Base-by-base conservation (phyloP, 768 basidiomycete genomes). In the Amanita jacksonii region DNA sequence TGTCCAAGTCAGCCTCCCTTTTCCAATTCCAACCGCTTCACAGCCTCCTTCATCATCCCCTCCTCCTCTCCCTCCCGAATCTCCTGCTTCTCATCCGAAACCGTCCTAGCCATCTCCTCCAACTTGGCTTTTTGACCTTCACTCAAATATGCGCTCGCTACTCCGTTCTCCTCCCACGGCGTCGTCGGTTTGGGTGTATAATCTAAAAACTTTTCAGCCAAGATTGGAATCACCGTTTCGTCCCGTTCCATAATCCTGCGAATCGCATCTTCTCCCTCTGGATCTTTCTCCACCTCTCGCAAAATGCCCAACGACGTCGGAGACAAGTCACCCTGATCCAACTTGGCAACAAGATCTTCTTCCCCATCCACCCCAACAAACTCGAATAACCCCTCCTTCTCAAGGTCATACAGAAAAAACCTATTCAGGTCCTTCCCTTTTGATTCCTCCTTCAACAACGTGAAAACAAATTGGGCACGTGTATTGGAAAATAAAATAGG, bases 401-500 rank as follows among this genome's bases (percentile, higher is more conserved):
- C 23, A 3, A 47, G 34, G 28, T 54, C 48, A 22, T 51, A 51
- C 20, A 57, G 27, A 49, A 52, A 58, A 38, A 53, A 57, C 28
- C 50, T 18, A 1, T 32, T 41, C 9, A 36, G 37, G n/a, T 52
- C 52, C n/a, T 53, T 24, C n/a, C n/a, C n/a, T n/a, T n/a, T n/a
- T n/a, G n/a, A n/a, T n/a, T n/a, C n/a, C n/a, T n/a, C n/a, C n/a
- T n/a, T n/a, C 7, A 52, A 40, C 5, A 60, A 46, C 8, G 51
- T 46, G 43, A 62, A 57, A 16, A 62, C 45, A 38, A 62, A 53
- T 19, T 39, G 28, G 6, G 53, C 30, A 18, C 46, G 45, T 24
- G 44, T 41, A 38, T 47, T 46, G 1, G 54, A 57, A 54, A 55
- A 66, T 32, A 65, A 53, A 8, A 66, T 24, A 3, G 64, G 63